Evolutionary conservation across 148 eudicot genomes (phyloP).

Genomic region (Camellia japonica): DNA sequence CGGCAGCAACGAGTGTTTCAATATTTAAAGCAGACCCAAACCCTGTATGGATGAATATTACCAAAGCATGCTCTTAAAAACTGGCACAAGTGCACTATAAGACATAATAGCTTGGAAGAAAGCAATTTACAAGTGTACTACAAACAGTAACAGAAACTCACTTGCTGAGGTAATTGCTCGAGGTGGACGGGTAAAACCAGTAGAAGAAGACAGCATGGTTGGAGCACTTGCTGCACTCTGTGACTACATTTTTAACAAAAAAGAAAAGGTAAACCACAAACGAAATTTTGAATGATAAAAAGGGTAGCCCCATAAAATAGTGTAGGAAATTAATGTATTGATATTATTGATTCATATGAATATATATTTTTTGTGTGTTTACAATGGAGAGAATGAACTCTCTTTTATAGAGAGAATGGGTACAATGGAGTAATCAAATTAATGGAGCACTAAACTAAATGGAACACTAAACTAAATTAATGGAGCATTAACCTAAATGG

Average conservation of each 20-base stretch:
- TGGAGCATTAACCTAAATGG: too few relatives aligned
- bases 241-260: slow-evolving; percentile 28
- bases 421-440: too few relatives aligned
- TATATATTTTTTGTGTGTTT: too few relatives aligned
- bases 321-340: too few relatives aligned
- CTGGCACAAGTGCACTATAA: neutral
- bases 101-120: neutral
- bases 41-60: slow-evolving; percentile 38
- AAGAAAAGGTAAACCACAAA: neutral
- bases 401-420: too few relatives aligned
- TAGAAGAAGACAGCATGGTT: slow-evolving; percentile 52
- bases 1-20: slow-evolving; percentile 97
- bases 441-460: too few relatives aligned
- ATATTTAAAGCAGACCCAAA: slow-evolving; percentile 94
- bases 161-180: slow-evolving; percentile 68
- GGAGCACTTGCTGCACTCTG: slow-evolving; percentile 55
- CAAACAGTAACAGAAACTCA: slow-evolving; percentile 24
- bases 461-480: too few relatives aligned
- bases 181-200: slow-evolving; percentile 58
- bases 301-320: neutral
- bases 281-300: neutral
- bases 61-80: slow-evolving; percentile 4
- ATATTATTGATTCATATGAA: too few relatives aligned
- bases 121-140: neutral
- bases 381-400: too few relatives aligned